Evolutionary conservation across 306 rosid species (phyloP).

Genomic region (Carpinus fangiana): DNA sequence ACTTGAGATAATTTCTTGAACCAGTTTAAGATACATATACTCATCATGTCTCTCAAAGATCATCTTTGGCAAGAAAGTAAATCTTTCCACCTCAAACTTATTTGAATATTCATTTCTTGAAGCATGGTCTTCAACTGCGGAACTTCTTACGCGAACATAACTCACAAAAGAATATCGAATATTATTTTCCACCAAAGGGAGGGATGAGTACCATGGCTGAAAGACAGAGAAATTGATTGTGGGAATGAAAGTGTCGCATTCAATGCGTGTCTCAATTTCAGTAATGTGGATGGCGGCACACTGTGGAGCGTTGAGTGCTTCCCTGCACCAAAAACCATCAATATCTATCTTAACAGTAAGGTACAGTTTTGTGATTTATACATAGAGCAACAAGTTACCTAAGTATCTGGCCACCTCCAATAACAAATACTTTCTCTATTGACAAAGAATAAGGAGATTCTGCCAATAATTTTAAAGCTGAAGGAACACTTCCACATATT

Average conservation of each 20-base stretch:
- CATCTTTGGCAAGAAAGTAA: slow-evolving; percentile 55
- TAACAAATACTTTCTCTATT: slow-evolving; percentile 55
- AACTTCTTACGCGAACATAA: slow-evolving; percentile 51
- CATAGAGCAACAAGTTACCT: slow-evolving; percentile 35
- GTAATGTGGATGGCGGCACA: slow-evolving; percentile 68
- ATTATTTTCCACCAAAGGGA: slow-evolving; percentile 45
- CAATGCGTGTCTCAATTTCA: slow-evolving; percentile 48
- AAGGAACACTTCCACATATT: slow-evolving; percentile 48
- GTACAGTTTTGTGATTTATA: not conserved
- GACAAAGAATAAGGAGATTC: slow-evolving; percentile 52
- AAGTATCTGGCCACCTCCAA: slow-evolving; percentile 66
- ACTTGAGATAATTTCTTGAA: slow-evolving; percentile 50
- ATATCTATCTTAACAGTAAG: not conserved
- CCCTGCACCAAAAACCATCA: slow-evolving; percentile 40
- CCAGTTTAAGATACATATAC: slow-evolving; percentile 45
- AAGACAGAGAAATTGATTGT: slow-evolving; percentile 44
- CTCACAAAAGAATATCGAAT: slow-evolving; percentile 46
- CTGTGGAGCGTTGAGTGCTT: slow-evolving; percentile 50
- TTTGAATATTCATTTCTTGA: slow-evolving; percentile 16
- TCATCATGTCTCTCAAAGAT: slow-evolving; percentile 57
- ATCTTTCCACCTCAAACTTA: slow-evolving; percentile 46
- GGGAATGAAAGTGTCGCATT: slow-evolving; percentile 62
- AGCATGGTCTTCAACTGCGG: slow-evolving; percentile 26
- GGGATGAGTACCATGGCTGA: slow-evolving; percentile 63
- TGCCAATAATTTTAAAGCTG: slow-evolving; percentile 58